phyloP scores from a whole-genome alignment of 768 basidiomycete genomes.

The Podaxis mareebaensis region DNA sequence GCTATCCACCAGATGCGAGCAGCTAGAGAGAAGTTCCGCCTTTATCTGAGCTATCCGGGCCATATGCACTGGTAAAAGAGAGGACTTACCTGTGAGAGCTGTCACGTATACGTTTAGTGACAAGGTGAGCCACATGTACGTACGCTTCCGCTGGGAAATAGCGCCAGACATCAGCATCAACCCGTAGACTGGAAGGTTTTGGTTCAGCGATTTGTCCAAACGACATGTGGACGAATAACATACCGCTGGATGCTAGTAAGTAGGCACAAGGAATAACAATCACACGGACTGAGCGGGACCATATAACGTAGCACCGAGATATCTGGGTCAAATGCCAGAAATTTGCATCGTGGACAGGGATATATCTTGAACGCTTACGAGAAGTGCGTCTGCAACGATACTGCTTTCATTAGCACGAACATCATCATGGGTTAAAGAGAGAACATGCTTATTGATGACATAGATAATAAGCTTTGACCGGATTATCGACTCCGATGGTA shows the following conservation, averaged over 20 bases:
- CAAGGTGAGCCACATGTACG: slow-evolving; percentile 34
- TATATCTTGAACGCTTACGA: slow-evolving; percentile 3
- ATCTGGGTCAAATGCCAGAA: slow-evolving; percentile 13
- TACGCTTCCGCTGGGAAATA: slow-evolving; percentile 23
- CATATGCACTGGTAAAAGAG: neutral
- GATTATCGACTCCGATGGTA: slow-evolving; percentile 20
- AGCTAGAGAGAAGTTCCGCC: slow-evolving; percentile 22
- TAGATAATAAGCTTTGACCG: slow-evolving; percentile 35
- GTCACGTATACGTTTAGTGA: slow-evolving; percentile 36
- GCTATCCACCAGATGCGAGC: slow-evolving; percentile 38
- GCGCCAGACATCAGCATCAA: slow-evolving; percentile 20
- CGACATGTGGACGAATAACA: slow-evolving; percentile 4
- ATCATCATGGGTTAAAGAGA: neutral
- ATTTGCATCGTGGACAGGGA: neutral
- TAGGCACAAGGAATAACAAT: slow-evolving; percentile 28
- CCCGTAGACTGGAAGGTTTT: neutral
- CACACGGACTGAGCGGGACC: slow-evolving; percentile 31
- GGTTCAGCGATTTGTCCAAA: neutral
- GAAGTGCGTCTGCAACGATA: slow-evolving; percentile 17
- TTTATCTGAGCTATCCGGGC: neutral
- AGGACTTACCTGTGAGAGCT: slow-evolving; percentile 31
- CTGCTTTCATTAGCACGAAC: slow-evolving; percentile 2
- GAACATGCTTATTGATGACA: slow-evolving; percentile 37
- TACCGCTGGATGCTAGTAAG: slow-evolving; percentile 34
- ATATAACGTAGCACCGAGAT: slow-evolving; percentile 41